Percentiles rank a stretch among this genome's conserved stretches.
phyloP scores from a whole-genome alignment of 129 eudicot species.

The Ambrosia artemisiifolia region DNA sequence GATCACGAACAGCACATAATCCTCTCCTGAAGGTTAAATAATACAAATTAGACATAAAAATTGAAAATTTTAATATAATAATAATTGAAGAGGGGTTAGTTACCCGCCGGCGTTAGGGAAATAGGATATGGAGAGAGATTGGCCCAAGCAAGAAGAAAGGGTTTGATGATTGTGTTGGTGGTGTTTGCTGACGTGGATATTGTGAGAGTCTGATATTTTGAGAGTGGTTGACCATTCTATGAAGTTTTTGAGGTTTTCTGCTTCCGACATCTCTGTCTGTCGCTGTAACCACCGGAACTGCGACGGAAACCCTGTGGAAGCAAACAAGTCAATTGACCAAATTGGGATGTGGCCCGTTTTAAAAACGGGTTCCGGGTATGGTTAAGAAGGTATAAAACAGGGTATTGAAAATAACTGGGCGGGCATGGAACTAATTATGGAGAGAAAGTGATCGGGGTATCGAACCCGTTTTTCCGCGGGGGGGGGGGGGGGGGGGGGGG shows the following conservation, averaged over 20 bases:
- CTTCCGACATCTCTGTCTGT: constrained; percentile 45
- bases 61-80: neutral
- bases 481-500: too few species aligned
- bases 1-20: constrained; percentile 68
- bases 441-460: too few species aligned
- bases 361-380: too few species aligned
- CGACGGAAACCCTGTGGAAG: neutral
- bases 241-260: constrained; percentile 39
- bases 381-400: too few species aligned
- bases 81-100: neutral
- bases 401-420: too few species aligned
- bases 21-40: constrained; percentile 66
- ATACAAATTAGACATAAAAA: neutral
- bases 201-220: constrained; percentile 56
- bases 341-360: too few species aligned
- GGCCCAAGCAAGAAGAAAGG: constrained; percentile 51
- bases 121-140: constrained; percentile 44
- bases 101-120: constrained; percentile 92
- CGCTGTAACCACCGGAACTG: neutral
- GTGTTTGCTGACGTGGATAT: neutral
- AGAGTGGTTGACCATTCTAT: constrained; percentile 54
- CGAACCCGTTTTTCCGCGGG: too few species aligned
- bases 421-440: too few species aligned
- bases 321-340: neutral
- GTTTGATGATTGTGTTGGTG: neutral